Base-by-base conservation (phyloP, 331 rosid genomes). In the Malus hybrid region DNA sequence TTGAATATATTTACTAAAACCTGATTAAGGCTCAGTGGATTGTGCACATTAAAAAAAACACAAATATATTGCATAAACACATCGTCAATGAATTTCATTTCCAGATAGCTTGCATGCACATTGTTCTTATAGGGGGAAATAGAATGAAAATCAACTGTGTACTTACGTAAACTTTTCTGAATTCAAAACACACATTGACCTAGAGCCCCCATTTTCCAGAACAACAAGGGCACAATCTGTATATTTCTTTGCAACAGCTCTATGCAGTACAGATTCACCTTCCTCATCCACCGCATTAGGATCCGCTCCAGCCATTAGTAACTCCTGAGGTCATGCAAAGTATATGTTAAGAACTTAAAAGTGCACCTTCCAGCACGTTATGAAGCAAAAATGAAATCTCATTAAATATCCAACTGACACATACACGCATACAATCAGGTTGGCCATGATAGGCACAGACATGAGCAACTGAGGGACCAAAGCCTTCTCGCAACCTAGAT, bases 361-460 rank as follows among this genome's bases (percentile, higher is more conserved):
- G 77, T 74, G 24, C 30, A 33, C 63, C 74, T 81, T 58, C 65
- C 30, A 33, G 24, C 71, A 66, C 62, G 68, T 48, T 62, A 72
- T 80, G 58, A 73, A 75, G 46, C 32, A 53, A 75, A 42, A 34
- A 77, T 10, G 48, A 61, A 63, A 50, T 57, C 57, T 67, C 15
- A 78, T 61, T 29, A 52, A 72, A 66, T 53, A 63, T 66, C 68
- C 61, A 64, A 72, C 68, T 66, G 77, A 80, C 72, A 85, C 99
- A 75, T 89, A 95, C 99, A 66, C 84, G 93, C 99, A 95, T 95
- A 83, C 99, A 95, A 89, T 95, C 97, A 33, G 99, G 99, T 79
- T 95, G 99, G 39, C 99, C 99, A 75, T 95, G 99, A 80, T 87
- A 89, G 57, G 99, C 99, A 86, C 99, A 95, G 52, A 92, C 96